A percentile compares a stretch with the other conserved stretches of the same genome.
Evolutionary conservation across 1,139 yeast species (phyloP).

Genomic region (Suhomyces anneliseae): DNA sequence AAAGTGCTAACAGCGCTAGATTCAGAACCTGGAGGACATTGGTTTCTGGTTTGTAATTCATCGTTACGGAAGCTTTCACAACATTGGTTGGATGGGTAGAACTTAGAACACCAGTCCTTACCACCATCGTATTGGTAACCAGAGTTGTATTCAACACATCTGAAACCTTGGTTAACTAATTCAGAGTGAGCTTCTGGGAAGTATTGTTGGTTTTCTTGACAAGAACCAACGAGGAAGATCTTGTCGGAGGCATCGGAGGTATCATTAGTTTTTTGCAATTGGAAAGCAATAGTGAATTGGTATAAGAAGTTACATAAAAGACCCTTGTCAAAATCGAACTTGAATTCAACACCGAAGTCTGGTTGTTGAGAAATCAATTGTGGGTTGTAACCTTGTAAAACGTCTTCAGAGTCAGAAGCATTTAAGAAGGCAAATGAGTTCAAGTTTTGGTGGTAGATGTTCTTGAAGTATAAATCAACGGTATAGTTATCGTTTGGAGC

Average conservation of each 20-base stretch:
- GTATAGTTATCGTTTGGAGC: constrained; percentile 19
- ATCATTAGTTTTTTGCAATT: constrained; percentile 16
- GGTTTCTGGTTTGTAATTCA: constrained; percentile 16
- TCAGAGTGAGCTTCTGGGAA: constrained; percentile 16
- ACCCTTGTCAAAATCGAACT: constrained; percentile 20
- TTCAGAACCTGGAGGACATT: constrained; percentile 14
- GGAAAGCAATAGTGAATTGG: constrained; percentile 21
- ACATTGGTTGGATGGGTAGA: constrained; percentile 19
- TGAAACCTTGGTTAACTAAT: constrained; percentile 17
- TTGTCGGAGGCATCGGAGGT: constrained; percentile 17
- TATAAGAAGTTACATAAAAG: constrained; percentile 22
- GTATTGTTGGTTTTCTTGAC: constrained; percentile 17
- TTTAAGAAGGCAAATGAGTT: constrained; percentile 19
- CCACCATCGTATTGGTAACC: constrained; percentile 23
- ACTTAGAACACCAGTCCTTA: constrained; percentile 21
- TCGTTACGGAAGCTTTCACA: constrained; percentile 17
- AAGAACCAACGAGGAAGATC: constrained; percentile 22
- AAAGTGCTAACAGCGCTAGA: constrained; percentile 3
- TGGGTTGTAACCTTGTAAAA: constrained; percentile 18
- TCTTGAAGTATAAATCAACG: constrained; percentile 21
- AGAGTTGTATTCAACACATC: constrained; percentile 24
- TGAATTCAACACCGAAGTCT: constrained; percentile 21
- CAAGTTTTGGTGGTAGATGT: constrained; percentile 12
- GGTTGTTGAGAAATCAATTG: constrained; percentile 19
- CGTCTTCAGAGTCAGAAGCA: constrained; percentile 16